Conservation (phyloP, 2,329 filamentous ascomycete species). For the Ascosphaera apis region DNA sequence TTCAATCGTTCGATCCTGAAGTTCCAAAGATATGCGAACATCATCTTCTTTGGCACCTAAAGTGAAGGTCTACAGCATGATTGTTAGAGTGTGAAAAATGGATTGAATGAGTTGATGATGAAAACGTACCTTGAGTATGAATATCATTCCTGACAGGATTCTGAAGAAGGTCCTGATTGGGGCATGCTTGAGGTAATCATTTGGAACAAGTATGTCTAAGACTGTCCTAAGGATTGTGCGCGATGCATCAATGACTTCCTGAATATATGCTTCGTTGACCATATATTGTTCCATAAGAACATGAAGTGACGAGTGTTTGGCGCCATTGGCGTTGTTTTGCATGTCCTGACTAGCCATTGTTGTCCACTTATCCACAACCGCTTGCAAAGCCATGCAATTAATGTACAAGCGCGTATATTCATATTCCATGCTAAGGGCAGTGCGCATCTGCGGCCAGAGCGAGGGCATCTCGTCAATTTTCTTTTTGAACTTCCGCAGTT, state of each 20-base stretch:
- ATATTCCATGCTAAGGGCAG: conserved; percentile 82
- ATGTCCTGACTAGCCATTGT: conserved; percentile 31
- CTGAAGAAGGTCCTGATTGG: conserved; percentile 42
- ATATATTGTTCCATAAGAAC: conserved; percentile 26
- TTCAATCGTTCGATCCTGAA: conserved; percentile 35
- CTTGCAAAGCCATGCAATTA: conserved; percentile 82
- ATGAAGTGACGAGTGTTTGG: conserved; percentile 9
- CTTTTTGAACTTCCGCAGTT: conserved; percentile 54
- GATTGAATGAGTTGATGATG: background rate
- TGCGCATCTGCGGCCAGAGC: conserved; percentile 36
- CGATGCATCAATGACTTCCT: conserved; percentile 37
- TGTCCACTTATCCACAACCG: conserved; percentile 80
- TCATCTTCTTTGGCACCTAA: conserved; percentile 39
- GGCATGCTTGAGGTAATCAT: conserved; percentile 35
- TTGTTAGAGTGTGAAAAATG: conserved; percentile 4
- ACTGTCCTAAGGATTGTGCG: conserved; percentile 36
- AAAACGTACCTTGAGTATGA: conserved; percentile 32
- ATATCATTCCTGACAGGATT: conserved; percentile 40
- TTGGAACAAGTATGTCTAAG: conserved; percentile 33
- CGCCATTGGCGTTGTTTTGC: conserved; percentile 8
- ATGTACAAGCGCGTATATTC: conserved; percentile 84
- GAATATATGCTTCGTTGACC: conserved; percentile 37
- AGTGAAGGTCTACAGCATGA: conserved; percentile 28
- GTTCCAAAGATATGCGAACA: conserved; percentile 32
- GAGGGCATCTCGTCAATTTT: conserved; percentile 52